Evolutionary conservation across 129 eudicot species (phyloP), one percentile per base, ranked within the genome.

Genomic region (Logfia minima): DNA sequence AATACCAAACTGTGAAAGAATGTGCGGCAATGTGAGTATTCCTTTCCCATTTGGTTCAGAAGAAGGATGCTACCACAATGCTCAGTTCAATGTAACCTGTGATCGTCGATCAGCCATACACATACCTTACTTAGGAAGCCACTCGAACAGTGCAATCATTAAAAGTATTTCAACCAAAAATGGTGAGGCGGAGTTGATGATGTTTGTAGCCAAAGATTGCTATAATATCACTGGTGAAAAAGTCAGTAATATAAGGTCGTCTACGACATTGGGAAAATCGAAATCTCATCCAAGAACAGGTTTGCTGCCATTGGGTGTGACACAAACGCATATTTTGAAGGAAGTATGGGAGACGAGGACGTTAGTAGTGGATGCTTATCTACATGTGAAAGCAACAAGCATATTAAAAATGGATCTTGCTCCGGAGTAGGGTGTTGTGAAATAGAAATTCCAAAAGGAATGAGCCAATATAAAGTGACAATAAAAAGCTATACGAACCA

Each of bases 401-500:
- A 0, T 0, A 1, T 84, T 5, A 35, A 11, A 2, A 62, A 66
- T n/a, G 88, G 75, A n/a, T 56, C 88, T 1, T 84, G 88, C 18
- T 68, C 83, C 0, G 88, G 88, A 2, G 29, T 68, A 5, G 88
- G 88, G 4, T 84, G 88, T 23, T 84, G 88, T 9, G 80, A 84
- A 68, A 16, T 59, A 18, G 22, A 63, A 1, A 70, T 81, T 4
- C 85, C 88, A 11, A 21, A 66, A 59, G 77, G 74, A 31, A 8
- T 67, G 8, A 66, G 14, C 14, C 5, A 22, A 8, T 67, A 4
- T 29, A 0, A 8, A 0, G 39, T 61, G 19, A 1, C 1, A 0
- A 4, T 74, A n/a, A 6, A 1, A 4, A 77, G 88, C 78, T 37
- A 8, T 19, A 8, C 10, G 4, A 68, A 84, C 45, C 85, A 84